Base-by-base conservation (phyloP, 2,329 filamentous ascomycete species). In the Pseudonectria buxi region DNA sequence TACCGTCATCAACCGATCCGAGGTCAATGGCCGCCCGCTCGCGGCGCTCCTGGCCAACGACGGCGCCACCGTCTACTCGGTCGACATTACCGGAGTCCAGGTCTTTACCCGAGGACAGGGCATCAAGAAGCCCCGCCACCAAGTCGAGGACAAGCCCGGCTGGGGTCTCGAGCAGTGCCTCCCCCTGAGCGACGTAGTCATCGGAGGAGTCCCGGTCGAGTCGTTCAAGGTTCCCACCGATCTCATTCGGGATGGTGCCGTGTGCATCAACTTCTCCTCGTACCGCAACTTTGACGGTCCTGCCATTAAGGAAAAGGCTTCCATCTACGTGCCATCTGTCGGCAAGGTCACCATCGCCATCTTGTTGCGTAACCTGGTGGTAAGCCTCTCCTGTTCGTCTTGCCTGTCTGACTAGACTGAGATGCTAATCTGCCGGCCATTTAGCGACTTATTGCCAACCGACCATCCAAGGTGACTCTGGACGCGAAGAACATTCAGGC, bases 261-360 rank as follows among this genome's bases (percentile, higher is more conserved):
- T 95, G n/a, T 98, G 92, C 71, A 89, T 98, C 68, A 98, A 98
- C 66, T 96, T 98, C 61, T 94, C 88, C 7, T 95, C 86, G 33
- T 87, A 85, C 63, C 86, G 89, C 69, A 96, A 98, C 66, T 96
- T 96, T 63, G 81, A 82, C 42, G 74, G 73, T 1, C 80, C 83
- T 0, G 84, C 85, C 31, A 80, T 96, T 48, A 96, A 95, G 67
- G 85, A 95, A 60, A 94, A 89, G 68, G 92, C 92, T 2, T 88
- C 87, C 5, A 94, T 98, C 53, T 98, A 95, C 53, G 89, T 96
- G 13, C 92, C 92, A 2, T 92, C 90, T 0, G 94, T 95, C 48
- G 92, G 92, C 51, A 98, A 96, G 69, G 90, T 96, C 31, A 98
- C 92, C 0, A 96, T 96, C 58, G 86, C 90, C 12, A 81, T 95